Base-by-base conservation (phyloP, 768 basidiomycete species). In the Termitomyces heimii region DNA sequence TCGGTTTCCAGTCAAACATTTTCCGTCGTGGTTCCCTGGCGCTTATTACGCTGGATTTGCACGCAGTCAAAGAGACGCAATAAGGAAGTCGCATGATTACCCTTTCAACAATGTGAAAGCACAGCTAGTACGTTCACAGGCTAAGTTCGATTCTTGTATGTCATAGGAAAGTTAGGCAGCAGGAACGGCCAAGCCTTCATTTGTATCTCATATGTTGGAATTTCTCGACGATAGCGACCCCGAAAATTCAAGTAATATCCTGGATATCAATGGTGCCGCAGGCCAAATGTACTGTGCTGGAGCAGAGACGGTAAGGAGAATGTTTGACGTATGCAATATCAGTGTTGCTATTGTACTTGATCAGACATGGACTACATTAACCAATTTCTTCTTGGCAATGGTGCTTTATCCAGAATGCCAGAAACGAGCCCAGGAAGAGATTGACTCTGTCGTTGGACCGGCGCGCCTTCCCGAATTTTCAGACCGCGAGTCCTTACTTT, bases 21-120 rank as follows among this genome's bases (percentile, higher is more conserved):
- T 75, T 10, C 73, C 73, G 3, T 55, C 62, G 4, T 74, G 73
- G 73, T 67, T 73, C 45, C 71, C 71, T 16, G 68, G 72, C 13
- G 52, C 67, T 3, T 57, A 63, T 44, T 68, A 64, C 34, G 65
- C 59, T 0, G 44, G 35, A 10, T 62, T 56, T 8, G 69, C 70
- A 16, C 31, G 56, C 3, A 47, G 64, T 10, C 40, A 60, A 14
- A 46, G 22, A 22, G 32, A 46, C 13, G 47, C 16, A 4, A 53
- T 61, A 2, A 56, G 65, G 14, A 54, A 63, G 13, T 63, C 73
- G 60, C 62, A 66, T 37, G 62, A 74, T 24, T 60, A 63, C 28
- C 75, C 75, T 5, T 72, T 66, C 52, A 59, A 67, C 7, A 59
- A 65, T 12, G 67, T 71, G 13, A 67, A 69, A 62, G 49, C 65